Evolutionary conservation across 352 stramenopile genomes (phyloP).

Genomic region (Phytophthora constricta): DNA sequence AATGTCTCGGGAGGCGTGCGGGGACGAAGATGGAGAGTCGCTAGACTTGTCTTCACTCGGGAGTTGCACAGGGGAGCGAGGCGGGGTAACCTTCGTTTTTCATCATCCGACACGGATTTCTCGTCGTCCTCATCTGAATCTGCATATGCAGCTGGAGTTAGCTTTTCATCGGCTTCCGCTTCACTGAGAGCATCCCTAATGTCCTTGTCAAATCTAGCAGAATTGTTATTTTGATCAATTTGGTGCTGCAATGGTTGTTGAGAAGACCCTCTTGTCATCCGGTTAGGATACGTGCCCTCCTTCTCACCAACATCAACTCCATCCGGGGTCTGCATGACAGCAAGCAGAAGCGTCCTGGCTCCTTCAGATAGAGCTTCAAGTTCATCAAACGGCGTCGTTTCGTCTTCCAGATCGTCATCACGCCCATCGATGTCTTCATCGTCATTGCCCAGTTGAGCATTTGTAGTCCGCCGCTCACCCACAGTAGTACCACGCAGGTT

Average conservation of each 20-base stretch:
- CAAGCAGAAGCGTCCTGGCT: conserved; percentile 81
- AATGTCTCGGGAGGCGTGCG: conserved; percentile 19
- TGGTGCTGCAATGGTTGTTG: conserved; percentile 30
- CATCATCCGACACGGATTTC: conserved; percentile 24
- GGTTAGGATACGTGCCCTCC: conserved; percentile 52
- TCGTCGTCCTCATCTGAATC: conserved; percentile 32
- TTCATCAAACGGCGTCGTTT: conserved; percentile 86
- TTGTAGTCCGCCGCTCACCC: conserved; percentile 51
- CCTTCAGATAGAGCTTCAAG: conserved; percentile 88
- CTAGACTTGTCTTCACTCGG: conserved; percentile 25
- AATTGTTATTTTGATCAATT: conserved; percentile 31
- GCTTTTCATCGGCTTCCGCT: conserved; percentile 28
- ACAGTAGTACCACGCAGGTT: conserved; percentile 83
- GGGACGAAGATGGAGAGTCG: conserved; percentile 17
- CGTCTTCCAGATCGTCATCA: conserved; percentile 81
- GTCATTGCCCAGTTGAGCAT: conserved; percentile 22
- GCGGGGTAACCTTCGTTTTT: conserved; percentile 13
- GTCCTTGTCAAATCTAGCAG: conserved; percentile 50
- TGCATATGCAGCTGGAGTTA: conserved; percentile 8
- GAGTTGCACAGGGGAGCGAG: conserved; percentile 26
- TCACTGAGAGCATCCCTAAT: conserved; percentile 34
- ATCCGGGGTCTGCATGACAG: conserved; percentile 89
- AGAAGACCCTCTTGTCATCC: conserved; percentile 38
- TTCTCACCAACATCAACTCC: conserved; percentile 78
- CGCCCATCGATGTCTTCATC: conserved; percentile 55